Evolutionary conservation across 208 protist species (phyloP).

Genomic region (Angomonas ambiguus): DNA sequence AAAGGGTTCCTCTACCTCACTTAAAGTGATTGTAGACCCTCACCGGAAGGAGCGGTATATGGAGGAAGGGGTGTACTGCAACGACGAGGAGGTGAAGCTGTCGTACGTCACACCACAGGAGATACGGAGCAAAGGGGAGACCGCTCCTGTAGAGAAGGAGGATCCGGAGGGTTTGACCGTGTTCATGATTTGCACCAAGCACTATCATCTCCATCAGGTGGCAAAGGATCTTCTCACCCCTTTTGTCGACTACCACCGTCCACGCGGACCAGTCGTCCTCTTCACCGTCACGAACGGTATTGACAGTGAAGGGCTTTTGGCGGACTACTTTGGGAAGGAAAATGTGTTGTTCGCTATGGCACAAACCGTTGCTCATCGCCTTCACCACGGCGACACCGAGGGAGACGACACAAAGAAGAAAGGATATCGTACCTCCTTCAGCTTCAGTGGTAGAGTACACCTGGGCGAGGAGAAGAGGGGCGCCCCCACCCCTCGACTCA

Average conservation of each 20-base stretch:
- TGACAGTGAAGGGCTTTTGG: slow-evolving; percentile 12
- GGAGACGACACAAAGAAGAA: slow-evolving; percentile 5
- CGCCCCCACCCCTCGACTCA: not conserved
- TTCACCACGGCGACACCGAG: not conserved
- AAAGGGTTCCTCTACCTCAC: not conserved
- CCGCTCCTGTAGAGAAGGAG: not conserved
- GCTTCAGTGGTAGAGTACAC: slow-evolving; percentile 12
- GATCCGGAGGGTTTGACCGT: not conserved
- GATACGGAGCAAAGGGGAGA: not conserved
- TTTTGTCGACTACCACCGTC: not conserved
- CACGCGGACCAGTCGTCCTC: slow-evolving; percentile 1
- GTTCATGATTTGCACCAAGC: slow-evolving; percentile 12
- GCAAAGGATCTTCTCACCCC: not conserved
- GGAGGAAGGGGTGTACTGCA: slow-evolving; percentile 10
- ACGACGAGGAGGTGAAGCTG: slow-evolving; percentile 3
- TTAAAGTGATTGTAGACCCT: slow-evolving; percentile 8
- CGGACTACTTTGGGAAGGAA: not conserved
- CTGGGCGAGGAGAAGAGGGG: slow-evolving; percentile 12
- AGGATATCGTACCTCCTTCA: slow-evolving; percentile 11
- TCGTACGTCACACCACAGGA: slow-evolving; percentile 9
- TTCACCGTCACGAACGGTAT: slow-evolving; percentile 16
- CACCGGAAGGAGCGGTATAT: slow-evolving; percentile 6
- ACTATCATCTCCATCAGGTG: slow-evolving; percentile 7
- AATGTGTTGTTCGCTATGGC: slow-evolving; percentile 7
- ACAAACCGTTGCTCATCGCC: not conserved